Conservation (phyloP, 2,329 filamentous ascomycete species). For the Fusarium ramigenum region DNA sequence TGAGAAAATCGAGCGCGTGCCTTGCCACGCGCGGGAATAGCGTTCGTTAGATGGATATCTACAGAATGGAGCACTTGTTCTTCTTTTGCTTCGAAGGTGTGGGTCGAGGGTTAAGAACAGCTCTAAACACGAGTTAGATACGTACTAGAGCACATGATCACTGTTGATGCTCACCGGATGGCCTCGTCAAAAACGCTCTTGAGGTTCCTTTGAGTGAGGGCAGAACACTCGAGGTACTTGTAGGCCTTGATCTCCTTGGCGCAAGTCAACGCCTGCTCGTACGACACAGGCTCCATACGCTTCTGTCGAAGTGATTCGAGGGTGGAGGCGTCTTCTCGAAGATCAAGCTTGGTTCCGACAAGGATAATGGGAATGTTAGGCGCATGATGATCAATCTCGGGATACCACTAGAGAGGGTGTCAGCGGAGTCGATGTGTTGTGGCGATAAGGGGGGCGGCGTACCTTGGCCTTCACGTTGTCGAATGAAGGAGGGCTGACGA, state of each 20-base stretch:
- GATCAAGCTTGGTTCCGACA: conserved; percentile 95
- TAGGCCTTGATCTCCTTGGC: conserved; percentile 95
- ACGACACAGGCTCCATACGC: conserved; percentile 97
- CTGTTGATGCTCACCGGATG: conserved; percentile 76
- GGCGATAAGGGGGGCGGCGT: conserved; percentile 45
- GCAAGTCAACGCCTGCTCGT: conserved; percentile 87
- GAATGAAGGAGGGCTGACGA: conserved; percentile 96
- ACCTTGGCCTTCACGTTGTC: conserved; percentile 99
- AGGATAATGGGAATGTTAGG: conserved; percentile 96
- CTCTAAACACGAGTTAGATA: conserved; percentile 58
- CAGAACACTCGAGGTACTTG: conserved; percentile 98
- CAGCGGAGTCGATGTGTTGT: conserved; percentile 9
- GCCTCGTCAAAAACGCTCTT: conserved; percentile 99
- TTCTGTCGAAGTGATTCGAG: conserved; percentile 85
- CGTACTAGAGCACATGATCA: conserved; percentile 17
- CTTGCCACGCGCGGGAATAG: conserved; percentile 7
- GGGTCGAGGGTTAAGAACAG: conserved; percentile 74
- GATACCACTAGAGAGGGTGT: conserved; percentile 77
- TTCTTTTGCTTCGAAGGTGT: conserved; percentile 67
- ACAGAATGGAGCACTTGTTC: conserved; percentile 76
- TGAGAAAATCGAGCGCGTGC: conserved; percentile 28
- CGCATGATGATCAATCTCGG: conserved; percentile 96
- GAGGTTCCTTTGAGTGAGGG: conserved; percentile 92
- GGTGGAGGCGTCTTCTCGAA: conserved; percentile 87
- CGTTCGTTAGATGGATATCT: conserved; percentile 44